Evolutionary conservation across 1,284 basidiomycete genomes (phyloP).

Genomic region (Lentinula novae-zelandiae): DNA sequence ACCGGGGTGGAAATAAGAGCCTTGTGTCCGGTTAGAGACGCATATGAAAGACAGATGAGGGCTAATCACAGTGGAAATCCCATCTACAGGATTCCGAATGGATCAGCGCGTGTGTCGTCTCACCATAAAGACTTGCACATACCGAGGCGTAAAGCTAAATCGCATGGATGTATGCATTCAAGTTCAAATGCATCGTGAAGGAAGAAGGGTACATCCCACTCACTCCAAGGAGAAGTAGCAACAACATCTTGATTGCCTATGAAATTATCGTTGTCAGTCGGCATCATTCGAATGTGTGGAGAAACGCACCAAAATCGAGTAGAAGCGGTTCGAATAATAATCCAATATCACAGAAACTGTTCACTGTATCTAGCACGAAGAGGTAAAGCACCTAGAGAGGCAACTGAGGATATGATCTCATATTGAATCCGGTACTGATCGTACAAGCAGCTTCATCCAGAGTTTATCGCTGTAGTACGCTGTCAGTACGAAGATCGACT

Average conservation of each 20-base stretch:
- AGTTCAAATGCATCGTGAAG: neutral
- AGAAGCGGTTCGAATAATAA: conserved; percentile 19
- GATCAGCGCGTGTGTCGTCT: neutral
- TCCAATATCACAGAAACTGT: conserved; percentile 13
- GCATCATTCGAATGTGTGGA: neutral
- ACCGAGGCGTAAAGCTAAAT: conserved; percentile 5
- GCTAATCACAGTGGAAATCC: neutral
- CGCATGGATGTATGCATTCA: neutral
- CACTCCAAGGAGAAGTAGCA: conserved; percentile 3
- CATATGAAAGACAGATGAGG: neutral
- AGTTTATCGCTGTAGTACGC: neutral
- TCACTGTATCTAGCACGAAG: neutral
- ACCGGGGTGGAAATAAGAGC: conserved; percentile 17
- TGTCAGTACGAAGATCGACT: neutral
- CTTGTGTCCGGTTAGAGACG: neutral
- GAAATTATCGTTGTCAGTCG: neutral
- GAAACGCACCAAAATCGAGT: conserved; percentile 13
- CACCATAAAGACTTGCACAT: neutral
- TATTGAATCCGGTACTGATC: neutral
- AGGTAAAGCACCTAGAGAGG: neutral
- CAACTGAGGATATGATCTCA: neutral
- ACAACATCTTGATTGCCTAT: neutral
- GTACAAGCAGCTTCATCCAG: neutral
- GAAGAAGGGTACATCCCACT: neutral
- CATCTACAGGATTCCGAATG: neutral